These are phyloP conservation scores for Arabidopsis hybrid DNA, from an alignment of 441 rosid genomes.

Conservation along the genomic window DNA sequence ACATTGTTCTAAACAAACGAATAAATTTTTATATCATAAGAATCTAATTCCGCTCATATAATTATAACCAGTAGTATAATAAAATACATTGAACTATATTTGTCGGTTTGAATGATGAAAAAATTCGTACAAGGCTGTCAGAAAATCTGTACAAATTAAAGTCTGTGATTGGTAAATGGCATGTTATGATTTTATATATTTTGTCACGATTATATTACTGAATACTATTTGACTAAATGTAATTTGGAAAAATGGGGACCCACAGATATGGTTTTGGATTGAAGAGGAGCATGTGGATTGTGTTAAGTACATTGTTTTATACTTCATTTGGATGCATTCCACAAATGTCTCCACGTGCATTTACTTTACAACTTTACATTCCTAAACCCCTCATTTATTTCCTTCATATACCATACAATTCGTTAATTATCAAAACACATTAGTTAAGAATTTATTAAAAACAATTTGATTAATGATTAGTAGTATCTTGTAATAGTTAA, in stretches of 20 bases:
- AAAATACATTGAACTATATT: slow-evolving; percentile 18
- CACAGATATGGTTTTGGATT: slow-evolving; percentile 27
- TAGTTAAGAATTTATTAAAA: not conserved
- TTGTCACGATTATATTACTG: not conserved
- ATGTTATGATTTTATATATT: slow-evolving; percentile 24
- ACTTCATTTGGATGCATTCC: slow-evolving; percentile 33
- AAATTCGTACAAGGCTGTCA: slow-evolving; percentile 27
- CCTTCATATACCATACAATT: not conserved
- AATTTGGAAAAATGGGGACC: not conserved
- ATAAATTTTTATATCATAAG: not conserved
- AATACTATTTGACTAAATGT: not conserved
- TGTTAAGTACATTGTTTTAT: slow-evolving; percentile 35
- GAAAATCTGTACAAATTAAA: slow-evolving; percentile 22
- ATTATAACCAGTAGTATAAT: not conserved
- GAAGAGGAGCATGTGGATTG: slow-evolving; percentile 36
- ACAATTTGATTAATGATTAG: not conserved
- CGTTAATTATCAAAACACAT: not conserved
- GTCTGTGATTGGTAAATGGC: slow-evolving; percentile 31
- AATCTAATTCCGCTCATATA: slow-evolving; percentile 8
- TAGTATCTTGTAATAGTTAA: too few relatives aligned
- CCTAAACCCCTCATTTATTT: not conserved
- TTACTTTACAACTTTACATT: not conserved
- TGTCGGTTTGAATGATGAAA: slow-evolving; percentile 32
- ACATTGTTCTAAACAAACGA: slow-evolving; percentile 3
- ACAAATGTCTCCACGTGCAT: slow-evolving; percentile 32